Conservation (phyloP, 257 asterid genomes). For the Echium plantagineum region DNA sequence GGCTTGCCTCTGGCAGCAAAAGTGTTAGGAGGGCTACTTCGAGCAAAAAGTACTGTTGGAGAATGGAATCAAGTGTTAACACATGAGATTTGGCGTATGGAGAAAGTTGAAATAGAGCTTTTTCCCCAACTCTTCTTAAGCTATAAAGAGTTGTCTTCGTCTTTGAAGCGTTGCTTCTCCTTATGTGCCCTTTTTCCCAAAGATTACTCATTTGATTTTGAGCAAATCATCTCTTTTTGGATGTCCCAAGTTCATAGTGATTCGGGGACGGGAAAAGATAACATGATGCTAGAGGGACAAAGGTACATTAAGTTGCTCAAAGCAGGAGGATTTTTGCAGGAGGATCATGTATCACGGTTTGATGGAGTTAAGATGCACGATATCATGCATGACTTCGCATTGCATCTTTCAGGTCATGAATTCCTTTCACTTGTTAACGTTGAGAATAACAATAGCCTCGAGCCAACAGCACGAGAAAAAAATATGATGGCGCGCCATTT, state of each 20-base stretch:
- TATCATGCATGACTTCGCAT: background rate
- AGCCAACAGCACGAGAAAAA: no score
- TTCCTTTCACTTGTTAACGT: no score
- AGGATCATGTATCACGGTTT: background rate
- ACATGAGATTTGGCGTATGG: slow-evolving; percentile 19
- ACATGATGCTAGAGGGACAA: background rate
- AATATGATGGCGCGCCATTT: background rate
- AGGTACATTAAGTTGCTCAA: background rate
- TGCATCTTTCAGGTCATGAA: no score
- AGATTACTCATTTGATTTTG: background rate
- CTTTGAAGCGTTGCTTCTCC: slow-evolving; percentile 7
- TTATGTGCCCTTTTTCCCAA: slow-evolving; percentile 18
- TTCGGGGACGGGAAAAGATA: background rate
- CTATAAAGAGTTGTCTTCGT: slow-evolving; percentile 1
- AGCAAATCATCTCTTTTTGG: slow-evolving; percentile 16
- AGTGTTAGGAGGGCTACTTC: slow-evolving; percentile 20
- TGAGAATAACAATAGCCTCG: no score
- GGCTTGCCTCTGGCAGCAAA: slow-evolving; percentile 24
- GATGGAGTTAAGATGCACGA: background rate
- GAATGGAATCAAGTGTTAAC: slow-evolving; percentile 20
- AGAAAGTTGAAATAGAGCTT: slow-evolving; percentile 13
- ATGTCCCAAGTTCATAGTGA: slow-evolving; percentile 18
- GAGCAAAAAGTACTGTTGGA: slow-evolving; percentile 12
- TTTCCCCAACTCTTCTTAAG: slow-evolving; percentile 18
- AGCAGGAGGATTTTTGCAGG: background rate